Base-by-base conservation (phyloP, 2,329 filamentous ascomycete species). In the Aureobasidium leucospermi region DNA sequence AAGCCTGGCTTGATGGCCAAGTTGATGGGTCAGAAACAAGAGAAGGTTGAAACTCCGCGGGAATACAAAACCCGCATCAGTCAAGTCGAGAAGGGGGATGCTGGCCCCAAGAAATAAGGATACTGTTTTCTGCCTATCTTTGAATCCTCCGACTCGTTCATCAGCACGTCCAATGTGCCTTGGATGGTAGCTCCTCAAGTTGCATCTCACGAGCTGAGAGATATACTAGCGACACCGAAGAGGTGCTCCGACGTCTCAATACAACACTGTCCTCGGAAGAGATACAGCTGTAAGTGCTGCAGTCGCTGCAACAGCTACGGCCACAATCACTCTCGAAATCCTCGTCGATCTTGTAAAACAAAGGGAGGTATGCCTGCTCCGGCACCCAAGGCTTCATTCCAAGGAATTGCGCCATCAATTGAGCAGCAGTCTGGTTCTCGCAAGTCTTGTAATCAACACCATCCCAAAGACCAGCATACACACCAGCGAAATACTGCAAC, bases 1-100 rank as follows among this genome's bases (percentile, higher is more conserved):
- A 67, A 66, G 63, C 71, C 71, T 9, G 71, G 71, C 9, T 48
- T 77, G 57, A 64, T 75, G 58, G 70, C 67, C 41, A 72, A 73
- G 62, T 61, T 78, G 61, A 67, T 72, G 38, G 79, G 81, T 34
- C 82, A 83, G 62, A 76, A 76, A 62, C 68, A 69, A 45, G 79
- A 78, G 64, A 74, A 79, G 61, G 86, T 86, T 69, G 92, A 96
- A 77, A 96, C 86, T 71, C 94, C 94, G 8, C 83, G 91, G 66
- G 87, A 90, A 62, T 99, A 90, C 75, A 99, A 99, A 78, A 86
- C 69, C 52, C 74, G 83, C 28, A 43, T 55, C 23, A 52, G 48
- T 13, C 34, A 29, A 39, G 29, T 23, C 23, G 48, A 52, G 11
- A 41, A 52, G 48, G 23, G 19, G 2, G 36, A 31, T 16, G 13